Evolutionary conservation across 129 eudicot genomes (phyloP).

Genomic region (Solidago caesia): DNA sequence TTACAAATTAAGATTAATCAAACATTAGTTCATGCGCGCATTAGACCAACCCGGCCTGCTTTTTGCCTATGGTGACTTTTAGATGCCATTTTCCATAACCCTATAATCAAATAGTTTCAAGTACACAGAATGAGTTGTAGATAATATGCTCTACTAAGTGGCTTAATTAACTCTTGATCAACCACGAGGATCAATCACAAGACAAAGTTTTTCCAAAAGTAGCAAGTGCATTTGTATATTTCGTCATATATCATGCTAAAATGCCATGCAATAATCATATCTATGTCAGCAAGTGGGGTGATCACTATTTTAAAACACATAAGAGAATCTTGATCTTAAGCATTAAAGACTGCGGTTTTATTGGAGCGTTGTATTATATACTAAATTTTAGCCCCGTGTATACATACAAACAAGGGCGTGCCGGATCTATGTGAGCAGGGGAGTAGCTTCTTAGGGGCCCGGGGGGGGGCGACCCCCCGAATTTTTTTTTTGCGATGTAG

Average conservation of each 20-base stretch:
- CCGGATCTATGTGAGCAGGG: too few species aligned
- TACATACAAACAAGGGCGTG: too few species aligned
- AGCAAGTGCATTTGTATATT: slow-evolving; percentile 33
- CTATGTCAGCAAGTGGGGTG: slow-evolving; percentile 25
- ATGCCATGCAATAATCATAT: slow-evolving; percentile 26
- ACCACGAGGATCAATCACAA: slow-evolving; percentile 30
- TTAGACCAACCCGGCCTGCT: slow-evolving; percentile 9
- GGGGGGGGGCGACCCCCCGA: too few species aligned
- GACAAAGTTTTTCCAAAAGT: slow-evolving; percentile 31
- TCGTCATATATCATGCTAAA: slow-evolving; percentile 20
- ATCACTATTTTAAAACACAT: slow-evolving; percentile 12
- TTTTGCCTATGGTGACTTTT: slow-evolving; percentile 18
- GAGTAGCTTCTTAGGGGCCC: too few species aligned
- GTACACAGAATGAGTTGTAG: slow-evolving; percentile 32
- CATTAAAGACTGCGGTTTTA: slow-evolving; percentile 21
- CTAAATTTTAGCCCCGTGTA: too few species aligned
- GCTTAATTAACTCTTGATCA: slow-evolving; percentile 26
- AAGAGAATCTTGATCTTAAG: slow-evolving; percentile 32
- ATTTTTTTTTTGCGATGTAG: too few species aligned
- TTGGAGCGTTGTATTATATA: not conserved
- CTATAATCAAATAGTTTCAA: slow-evolving; percentile 29
- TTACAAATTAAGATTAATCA: not conserved
- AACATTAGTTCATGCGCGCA: slow-evolving; percentile 2
- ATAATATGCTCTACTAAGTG: slow-evolving; percentile 22
- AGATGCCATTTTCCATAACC: slow-evolving; percentile 33